Evolutionary conservation across 1,139 yeast genomes (phyloP).

Genomic region (Entelexis paramagnoliae): DNA sequence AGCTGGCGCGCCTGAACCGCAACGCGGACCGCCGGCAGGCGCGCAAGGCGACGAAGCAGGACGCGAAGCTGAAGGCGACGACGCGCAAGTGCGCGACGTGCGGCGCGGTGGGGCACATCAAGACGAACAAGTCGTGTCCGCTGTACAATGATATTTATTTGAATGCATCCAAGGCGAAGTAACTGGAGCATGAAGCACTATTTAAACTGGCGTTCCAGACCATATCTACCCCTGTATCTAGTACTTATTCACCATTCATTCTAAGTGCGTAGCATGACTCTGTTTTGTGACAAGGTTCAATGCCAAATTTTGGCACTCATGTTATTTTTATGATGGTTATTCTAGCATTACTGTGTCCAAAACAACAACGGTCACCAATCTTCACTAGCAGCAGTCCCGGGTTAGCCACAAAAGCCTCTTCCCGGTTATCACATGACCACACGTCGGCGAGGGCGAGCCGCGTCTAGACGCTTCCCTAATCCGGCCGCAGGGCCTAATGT

Average conservation of each 20-base stretch:
- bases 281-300: no score
- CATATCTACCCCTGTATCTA: background rate
- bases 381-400: no score
- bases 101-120: slow-evolving; percentile 90
- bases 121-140: slow-evolving; percentile 88
- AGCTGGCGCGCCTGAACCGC: slow-evolving; percentile 72
- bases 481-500: background rate
- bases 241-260: background rate
- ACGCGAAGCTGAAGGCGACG: slow-evolving; percentile 45
- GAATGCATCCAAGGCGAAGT: slow-evolving; percentile 6
- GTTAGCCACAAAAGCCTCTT: no score
- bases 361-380: no score
- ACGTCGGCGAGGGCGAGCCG: no score
- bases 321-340: no score
- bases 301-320: no score
- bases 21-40: slow-evolving; percentile 55
- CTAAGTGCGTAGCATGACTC: no score
- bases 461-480: slow-evolving; percentile 1
- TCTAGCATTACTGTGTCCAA: no score
- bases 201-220: no score
- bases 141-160: slow-evolving; percentile 37
- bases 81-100: slow-evolving; percentile 86
- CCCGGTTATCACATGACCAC: no score
- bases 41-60: slow-evolving; percentile 38
- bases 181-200: background rate